These are phyloP conservation scores for Lagenidium sp. DNA, from an alignment of 352 stramenopile species.

Conservation along the genomic window DNA sequence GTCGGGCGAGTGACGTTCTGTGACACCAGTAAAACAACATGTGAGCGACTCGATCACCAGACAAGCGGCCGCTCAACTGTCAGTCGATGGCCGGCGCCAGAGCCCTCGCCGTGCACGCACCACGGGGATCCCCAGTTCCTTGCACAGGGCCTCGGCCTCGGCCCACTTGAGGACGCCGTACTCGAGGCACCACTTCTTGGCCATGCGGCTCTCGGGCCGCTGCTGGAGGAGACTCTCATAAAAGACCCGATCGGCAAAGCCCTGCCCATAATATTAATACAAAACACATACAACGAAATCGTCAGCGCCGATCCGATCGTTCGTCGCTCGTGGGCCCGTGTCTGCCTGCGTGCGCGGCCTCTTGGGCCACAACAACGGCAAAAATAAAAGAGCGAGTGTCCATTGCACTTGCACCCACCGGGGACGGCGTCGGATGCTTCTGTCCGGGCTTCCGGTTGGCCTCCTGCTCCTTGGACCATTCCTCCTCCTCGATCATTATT, in stretches of 20 bases:
- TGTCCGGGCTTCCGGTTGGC: conserved; percentile 84
- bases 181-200: conserved; percentile 87
- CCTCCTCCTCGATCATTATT: conserved; percentile 75
- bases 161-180: conserved; percentile 85
- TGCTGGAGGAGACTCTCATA: conserved; percentile 87
- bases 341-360: too few species aligned
- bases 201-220: conserved; percentile 78
- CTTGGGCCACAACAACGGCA: too few species aligned
- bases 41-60: too few species aligned
- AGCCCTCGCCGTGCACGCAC: conserved; percentile 28
- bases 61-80: too few species aligned
- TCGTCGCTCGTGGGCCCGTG: too few species aligned
- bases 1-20: conserved; percentile 42
- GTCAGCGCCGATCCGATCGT: too few species aligned
- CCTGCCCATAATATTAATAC: conserved; percentile 32
- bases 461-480: conserved; percentile 87
- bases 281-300: background rate
- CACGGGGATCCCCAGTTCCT: conserved; percentile 49
- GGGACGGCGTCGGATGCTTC: conserved; percentile 82
- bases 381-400: background rate
- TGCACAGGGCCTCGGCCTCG: conserved; percentile 72
- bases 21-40: too few species aligned
- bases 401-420: conserved; percentile 23
- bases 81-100: too few species aligned
- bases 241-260: conserved; percentile 85